phyloP scores from a whole-genome alignment of 2,329 filamentous ascomycete genomes.

The Pyrenophora tritici-repentis region DNA sequence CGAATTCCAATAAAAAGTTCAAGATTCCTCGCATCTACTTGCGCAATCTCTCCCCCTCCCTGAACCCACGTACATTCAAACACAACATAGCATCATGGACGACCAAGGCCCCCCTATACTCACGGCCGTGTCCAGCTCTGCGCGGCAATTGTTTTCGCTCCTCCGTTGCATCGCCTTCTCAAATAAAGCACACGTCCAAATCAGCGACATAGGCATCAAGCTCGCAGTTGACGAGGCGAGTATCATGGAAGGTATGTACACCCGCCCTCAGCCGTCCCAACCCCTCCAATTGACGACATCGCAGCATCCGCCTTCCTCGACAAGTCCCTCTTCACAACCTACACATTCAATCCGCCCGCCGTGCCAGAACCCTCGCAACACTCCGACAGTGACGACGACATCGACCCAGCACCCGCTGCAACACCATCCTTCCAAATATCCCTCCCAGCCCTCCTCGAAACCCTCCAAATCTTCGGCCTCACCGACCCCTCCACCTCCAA shows the following conservation, averaged over 20 bases:
- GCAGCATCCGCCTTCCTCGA: slow-evolving; percentile 81
- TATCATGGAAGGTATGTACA: slow-evolving; percentile 78
- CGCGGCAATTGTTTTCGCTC: slow-evolving; percentile 72
- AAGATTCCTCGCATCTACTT: slow-evolving; percentile 23
- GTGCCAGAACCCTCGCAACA: slow-evolving; percentile 46
- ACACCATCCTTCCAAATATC: slow-evolving; percentile 84
- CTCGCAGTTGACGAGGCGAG: slow-evolving; percentile 88
- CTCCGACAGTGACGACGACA: slow-evolving; percentile 36
- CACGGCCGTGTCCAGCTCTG: slow-evolving; percentile 76
- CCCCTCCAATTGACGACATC: slow-evolving; percentile 9
- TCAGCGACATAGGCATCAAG: slow-evolving; percentile 81
- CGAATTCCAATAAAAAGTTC: slow-evolving; percentile 47
- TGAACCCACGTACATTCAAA: neutral
- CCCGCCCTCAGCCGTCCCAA: neutral
- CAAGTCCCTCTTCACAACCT: slow-evolving; percentile 85
- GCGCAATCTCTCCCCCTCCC: neutral
- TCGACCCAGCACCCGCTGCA: slow-evolving; percentile 41
- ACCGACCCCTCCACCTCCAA: slow-evolving; percentile 49
- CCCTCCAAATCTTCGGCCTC: slow-evolving; percentile 90
- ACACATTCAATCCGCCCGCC: slow-evolving; percentile 65
- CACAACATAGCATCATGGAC: slow-evolving; percentile 31
- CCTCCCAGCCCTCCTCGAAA: slow-evolving; percentile 84
- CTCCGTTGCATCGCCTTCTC: slow-evolving; percentile 67
- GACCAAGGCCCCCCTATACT: slow-evolving; percentile 61
- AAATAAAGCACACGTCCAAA: slow-evolving; percentile 69